Percentiles rank a stretch among this genome's conserved stretches.
Evolutionary conservation across 108 stramenopile genomes (phyloP).

Genomic region (Skeletonema tropicum): DNA sequence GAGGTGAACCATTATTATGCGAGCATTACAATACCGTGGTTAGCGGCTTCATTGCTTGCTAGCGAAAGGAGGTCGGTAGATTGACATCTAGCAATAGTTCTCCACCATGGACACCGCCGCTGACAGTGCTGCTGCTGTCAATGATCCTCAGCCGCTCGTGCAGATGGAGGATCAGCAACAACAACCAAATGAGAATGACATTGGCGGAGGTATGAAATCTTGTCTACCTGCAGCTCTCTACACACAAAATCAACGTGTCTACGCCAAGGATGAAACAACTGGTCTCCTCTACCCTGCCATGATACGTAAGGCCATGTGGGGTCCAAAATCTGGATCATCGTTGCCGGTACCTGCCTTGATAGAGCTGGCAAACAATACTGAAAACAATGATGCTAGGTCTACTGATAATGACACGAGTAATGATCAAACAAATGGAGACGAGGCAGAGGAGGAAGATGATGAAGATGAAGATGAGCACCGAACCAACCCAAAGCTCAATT

Average conservation of each 20-base stretch:
- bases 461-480: conserved; percentile 23
- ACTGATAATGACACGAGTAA: neutral
- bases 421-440: conserved; percentile 8
- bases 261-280: conserved; percentile 59
- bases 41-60: no score
- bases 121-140: neutral
- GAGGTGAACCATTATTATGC: conserved; percentile 3
- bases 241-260: conserved; percentile 44
- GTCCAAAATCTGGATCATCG: conserved; percentile 24
- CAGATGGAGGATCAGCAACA: neutral
- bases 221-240: conserved; percentile 11
- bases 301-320: conserved; percentile 58
- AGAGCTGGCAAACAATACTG: neutral
- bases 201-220: neutral
- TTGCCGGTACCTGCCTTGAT: neutral
- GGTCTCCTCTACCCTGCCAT: conserved; percentile 67
- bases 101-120: neutral
- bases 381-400: neutral
- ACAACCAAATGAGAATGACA: neutral
- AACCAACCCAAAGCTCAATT: conserved; percentile 25
- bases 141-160: neutral
- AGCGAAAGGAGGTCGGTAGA: no score
- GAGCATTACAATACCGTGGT: no score
- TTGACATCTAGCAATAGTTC: no score
- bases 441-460: conserved; percentile 17